Evolutionary conservation across 345 rosid species (phyloP).

Genomic region (Erodium maritimum): DNA sequence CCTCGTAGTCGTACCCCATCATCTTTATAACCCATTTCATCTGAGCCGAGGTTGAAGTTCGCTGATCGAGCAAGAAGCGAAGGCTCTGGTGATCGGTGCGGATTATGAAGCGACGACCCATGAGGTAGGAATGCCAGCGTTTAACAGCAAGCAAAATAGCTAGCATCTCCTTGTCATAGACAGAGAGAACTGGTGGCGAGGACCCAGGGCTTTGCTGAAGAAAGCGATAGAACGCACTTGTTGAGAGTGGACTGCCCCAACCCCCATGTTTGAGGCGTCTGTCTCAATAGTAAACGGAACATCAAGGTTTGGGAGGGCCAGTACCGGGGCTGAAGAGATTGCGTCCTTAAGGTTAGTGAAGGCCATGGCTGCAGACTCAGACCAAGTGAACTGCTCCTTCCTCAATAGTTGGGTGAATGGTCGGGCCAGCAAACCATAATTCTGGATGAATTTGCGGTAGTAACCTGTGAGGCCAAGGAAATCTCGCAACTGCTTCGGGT

Average conservation of each 20-base stretch:
- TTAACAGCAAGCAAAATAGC: too few species aligned
- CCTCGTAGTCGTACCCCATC: not conserved
- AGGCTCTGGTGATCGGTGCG: too few species aligned
- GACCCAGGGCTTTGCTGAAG: too few species aligned
- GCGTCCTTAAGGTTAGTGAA: too few species aligned
- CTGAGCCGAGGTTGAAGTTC: not conserved
- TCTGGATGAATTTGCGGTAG: not conserved
- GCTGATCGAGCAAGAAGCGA: not conserved
- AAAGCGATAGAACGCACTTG: too few species aligned
- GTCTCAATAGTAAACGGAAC: too few species aligned
- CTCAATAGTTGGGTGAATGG: not conserved
- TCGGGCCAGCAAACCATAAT: not conserved
- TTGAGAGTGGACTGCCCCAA: too few species aligned
- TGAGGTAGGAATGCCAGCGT: too few species aligned
- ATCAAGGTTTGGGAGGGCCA: not conserved
- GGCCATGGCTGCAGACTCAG: not conserved
- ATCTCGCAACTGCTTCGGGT: not conserved
- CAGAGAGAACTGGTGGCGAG: too few species aligned
- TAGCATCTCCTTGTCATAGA: too few species aligned
- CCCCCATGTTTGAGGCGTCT: too few species aligned
- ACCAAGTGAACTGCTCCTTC: not conserved
- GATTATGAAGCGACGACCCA: too few species aligned
- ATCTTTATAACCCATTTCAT: not conserved
- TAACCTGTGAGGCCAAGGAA: constrained; percentile 2
- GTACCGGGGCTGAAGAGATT: not conserved